Base-by-base conservation (phyloP, 345 rosid genomes). In the Tarenaya hassleriana region DNA sequence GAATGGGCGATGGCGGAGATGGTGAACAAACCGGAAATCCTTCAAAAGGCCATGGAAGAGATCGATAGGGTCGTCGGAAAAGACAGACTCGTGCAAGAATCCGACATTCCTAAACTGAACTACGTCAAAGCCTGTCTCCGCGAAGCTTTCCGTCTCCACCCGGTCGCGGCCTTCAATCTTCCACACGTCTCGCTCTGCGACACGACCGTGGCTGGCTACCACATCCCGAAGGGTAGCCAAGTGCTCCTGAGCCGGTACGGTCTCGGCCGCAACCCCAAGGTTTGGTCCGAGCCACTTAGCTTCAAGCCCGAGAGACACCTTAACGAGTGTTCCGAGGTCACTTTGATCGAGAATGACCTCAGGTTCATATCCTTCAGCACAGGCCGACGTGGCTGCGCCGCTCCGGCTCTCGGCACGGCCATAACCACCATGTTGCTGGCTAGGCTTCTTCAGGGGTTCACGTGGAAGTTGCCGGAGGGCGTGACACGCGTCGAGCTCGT, bases 361-460 rank as follows among this genome's bases (percentile, higher is more conserved):
- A 62, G 77, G 20, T 75, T 79, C 63, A 75, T 78, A 18, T 75
- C 79, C 1, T 79, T 75, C 29, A 73, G 81, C 47, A 73, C 73
- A 0, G 81, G 84, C 0, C 64, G 75, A n/a, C 65, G 79, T 4
- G 73, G 81, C 0, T 79, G 84, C 13, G 43, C 60, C 12, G 81
- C 69, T 5, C 47, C 71, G 0, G 18, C 70, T 1, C 62, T 79
- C 7, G 79, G 84, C 4, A 58, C 79, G 20, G 47, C 68, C 8
- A 68, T 79, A 71, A 71, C 77, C 0, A 57, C 74, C 5, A 73
- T 79, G 81, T 31, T 73, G 16, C 57, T 79, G 1, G 84, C 81
- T 0, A 75, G 84, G 61, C 70, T 79, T 39, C 58, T 78, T 18
- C 80, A 75, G 54, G 80, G 75, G 5, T 78, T 78, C 43, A 52